Percentiles rank a stretch among this genome's conserved stretches.
Conservation (phyloP, 345 rosid species). For the Eucalyptus pauciflora region DNA sequence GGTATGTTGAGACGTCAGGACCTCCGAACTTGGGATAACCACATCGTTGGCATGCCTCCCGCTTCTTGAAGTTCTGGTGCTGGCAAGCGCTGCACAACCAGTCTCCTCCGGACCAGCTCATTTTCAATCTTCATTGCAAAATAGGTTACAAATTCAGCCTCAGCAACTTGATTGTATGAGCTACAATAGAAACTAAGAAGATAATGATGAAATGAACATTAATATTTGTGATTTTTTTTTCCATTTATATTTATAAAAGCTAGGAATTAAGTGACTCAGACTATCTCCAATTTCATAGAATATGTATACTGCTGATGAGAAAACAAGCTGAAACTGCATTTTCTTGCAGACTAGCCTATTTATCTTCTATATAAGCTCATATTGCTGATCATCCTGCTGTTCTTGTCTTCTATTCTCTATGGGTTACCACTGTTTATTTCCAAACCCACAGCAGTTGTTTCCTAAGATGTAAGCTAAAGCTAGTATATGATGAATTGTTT, state of each 20-base stretch:
- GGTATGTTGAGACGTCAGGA: slow-evolving; percentile 20
- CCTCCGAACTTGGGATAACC: slow-evolving; percentile 31
- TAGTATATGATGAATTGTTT: not conserved
- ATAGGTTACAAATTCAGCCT: not conserved
- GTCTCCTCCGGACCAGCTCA: slow-evolving; percentile 28
- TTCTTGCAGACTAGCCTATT: not conserved
- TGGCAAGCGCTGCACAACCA: slow-evolving; percentile 39
- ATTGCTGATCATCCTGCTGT: not conserved
- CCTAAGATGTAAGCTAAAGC: not conserved
- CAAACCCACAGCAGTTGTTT: not conserved
- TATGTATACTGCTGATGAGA: not conserved
- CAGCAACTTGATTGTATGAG: not conserved
- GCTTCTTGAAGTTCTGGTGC: slow-evolving; percentile 38
- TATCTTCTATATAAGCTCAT: not conserved
- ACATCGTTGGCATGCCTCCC: slow-evolving; percentile 39
- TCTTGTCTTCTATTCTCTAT: not conserved
- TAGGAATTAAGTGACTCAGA: not conserved
- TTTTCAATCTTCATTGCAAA: not conserved
- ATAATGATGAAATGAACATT: not conserved
- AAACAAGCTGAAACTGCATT: not conserved
- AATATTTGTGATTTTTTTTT: not conserved
- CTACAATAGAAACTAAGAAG: not conserved
- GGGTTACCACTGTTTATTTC: not conserved
- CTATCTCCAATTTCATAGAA: not conserved
- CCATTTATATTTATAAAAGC: not conserved